Base-by-base conservation (phyloP, 805 yeast genomes). In the Candida boidinii region DNA sequence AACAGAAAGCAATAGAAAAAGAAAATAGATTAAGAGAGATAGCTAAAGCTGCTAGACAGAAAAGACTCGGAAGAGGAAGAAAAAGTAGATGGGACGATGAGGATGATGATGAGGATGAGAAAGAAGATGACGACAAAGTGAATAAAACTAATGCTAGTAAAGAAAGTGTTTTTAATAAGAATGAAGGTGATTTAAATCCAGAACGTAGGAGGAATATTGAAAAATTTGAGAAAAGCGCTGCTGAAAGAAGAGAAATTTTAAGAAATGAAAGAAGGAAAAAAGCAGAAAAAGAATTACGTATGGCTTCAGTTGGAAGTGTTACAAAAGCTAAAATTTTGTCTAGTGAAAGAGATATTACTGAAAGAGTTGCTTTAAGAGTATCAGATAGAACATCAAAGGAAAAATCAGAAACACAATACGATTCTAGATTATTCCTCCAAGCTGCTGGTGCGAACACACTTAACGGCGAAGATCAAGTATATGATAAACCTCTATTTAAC, bases 401-500 rank as follows among this genome's bases (percentile, higher is more conserved):
- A 22, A 44, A 39, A 13, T 43, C 27, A 49, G 78, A 70, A 28
- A 55, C 64, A 3, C 64, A 64, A 32, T 74, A 73, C 43, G 90
- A 80, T 45, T 64, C 83, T 1, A 61, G 83, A 20, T 49, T 80
- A 22, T 78, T 66, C 41, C 52, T 70, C 8, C 64, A 63, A 19
- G 70, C 70, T 2, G 52, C 56, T 8, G 45, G 50, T 2, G 54
- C 71, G 2, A 62, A 62, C 24, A 48, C 61, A 1, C 46, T 51
- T 15, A 50, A 49, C 17, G 48, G 56, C 27, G 70, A 63, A 18
- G 76, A 68, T 31, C 75, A 69, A 43, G 55, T 74, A 3, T 79
- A 79, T 43, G 80, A 75, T 39, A 63, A 52, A 31, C 77, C 85
- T 1, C 50, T 80, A 17, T 79, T 78, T 47, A 56, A 58, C 24